A percentile compares a stretch with the other conserved stretches of the same genome.
Conservation (phyloP, 2,329 filamentous ascomycete species). For the Aquanectria penicillioides region DNA sequence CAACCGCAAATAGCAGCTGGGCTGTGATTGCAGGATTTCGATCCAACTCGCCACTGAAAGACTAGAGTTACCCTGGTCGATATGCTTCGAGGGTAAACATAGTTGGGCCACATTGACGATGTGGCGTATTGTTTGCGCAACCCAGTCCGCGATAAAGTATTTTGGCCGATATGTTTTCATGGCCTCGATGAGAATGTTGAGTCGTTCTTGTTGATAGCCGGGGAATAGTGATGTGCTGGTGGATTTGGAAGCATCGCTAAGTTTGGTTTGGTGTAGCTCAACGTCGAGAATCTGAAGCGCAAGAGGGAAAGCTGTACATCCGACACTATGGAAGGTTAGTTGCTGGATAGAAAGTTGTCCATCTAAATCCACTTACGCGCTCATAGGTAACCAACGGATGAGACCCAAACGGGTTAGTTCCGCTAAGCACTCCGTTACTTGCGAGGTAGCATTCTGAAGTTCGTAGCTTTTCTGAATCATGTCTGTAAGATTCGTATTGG, state of each 20-base stretch:
- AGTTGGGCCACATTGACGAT: constrained; percentile 33
- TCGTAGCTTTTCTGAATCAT: constrained; percentile 33
- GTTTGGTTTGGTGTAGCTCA: constrained; percentile 29
- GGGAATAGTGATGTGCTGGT: not conserved
- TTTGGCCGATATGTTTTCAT: constrained; percentile 36
- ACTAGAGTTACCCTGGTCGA: not conserved
- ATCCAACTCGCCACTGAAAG: constrained; percentile 20
- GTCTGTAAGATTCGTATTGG: constrained; percentile 7
- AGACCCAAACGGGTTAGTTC: constrained; percentile 31
- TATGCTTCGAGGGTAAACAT: not conserved
- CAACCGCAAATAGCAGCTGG: constrained; percentile 31
- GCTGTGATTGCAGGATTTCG: constrained; percentile 32
- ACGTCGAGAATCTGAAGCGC: constrained; percentile 38
- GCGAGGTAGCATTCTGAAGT: constrained; percentile 33
- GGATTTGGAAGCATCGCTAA: not conserved
- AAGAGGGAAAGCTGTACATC: constrained; percentile 35
- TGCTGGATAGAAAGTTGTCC: accelerated
- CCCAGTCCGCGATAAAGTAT: constrained; percentile 40
- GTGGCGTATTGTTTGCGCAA: constrained; percentile 32
- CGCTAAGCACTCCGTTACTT: constrained; percentile 34
- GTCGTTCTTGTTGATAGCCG: constrained; percentile 31
- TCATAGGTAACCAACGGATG: constrained; percentile 38
- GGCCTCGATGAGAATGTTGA: constrained; percentile 31
- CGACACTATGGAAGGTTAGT: constrained; percentile 24
- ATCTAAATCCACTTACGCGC: constrained; percentile 30